These are phyloP conservation scores for Baudoinia panamericana DNA, from an alignment of 495 filamentous ascomycete genomes.

Conservation along the genomic window DNA sequence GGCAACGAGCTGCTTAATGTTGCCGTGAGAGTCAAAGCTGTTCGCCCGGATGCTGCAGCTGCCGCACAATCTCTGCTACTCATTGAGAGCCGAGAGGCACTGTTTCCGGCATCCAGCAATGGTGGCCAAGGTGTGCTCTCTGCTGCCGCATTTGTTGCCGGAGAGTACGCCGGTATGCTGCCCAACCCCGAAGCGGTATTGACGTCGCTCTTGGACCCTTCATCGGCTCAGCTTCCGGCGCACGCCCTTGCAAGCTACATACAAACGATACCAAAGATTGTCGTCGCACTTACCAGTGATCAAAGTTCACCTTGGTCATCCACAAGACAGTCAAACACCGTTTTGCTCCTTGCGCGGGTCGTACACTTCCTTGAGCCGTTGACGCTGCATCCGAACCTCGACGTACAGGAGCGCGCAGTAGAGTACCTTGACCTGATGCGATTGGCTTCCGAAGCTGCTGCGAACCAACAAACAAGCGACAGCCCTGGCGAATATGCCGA, in stretches of 20 bases:
- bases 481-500: constrained; percentile 42
- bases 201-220: constrained; percentile 53
- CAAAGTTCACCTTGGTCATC: constrained; percentile 45
- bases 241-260: constrained; percentile 59
- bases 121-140: constrained; percentile 50
- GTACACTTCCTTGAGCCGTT: constrained; percentile 67
- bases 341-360: constrained; percentile 65
- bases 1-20: constrained; percentile 77
- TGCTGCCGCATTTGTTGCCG: constrained; percentile 67
- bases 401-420: constrained; percentile 91
- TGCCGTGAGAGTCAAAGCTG: constrained; percentile 76
- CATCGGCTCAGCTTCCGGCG: constrained; percentile 46
- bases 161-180: constrained; percentile 70
- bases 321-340: constrained; percentile 52
- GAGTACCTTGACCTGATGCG: constrained; percentile 83
- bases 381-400: constrained; percentile 66
- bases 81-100: constrained; percentile 32
- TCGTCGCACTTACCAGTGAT: constrained; percentile 49
- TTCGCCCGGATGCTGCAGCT: constrained; percentile 60
- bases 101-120: constrained; percentile 36
- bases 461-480: constrained; percentile 43
- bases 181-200: constrained; percentile 50
- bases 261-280: constrained; percentile 79
- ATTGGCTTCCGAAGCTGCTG: constrained; percentile 65
- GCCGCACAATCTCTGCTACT: constrained; percentile 70